Evolutionary conservation across 768 basidiomycete genomes (phyloP).

Genomic region (Tricholoma terreum): DNA sequence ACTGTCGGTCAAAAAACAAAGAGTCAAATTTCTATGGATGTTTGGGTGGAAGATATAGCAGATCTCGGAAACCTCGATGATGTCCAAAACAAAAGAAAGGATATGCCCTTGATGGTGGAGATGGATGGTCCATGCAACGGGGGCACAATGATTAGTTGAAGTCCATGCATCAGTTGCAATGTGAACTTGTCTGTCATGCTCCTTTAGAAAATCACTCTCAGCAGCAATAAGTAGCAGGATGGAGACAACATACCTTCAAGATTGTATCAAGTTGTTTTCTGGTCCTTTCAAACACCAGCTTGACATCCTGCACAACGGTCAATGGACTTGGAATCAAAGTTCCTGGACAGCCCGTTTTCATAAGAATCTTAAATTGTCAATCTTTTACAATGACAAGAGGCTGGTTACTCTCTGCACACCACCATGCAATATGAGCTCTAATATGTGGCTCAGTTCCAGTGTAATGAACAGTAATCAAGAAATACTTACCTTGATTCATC

Average conservation of each 20-base stretch:
- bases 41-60: not conserved
- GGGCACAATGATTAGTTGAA: too few relatives aligned
- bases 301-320: not conserved
- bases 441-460: not conserved
- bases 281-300: not conserved
- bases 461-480: not conserved
- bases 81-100: conserved; percentile 30
- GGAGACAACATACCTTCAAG: not conserved
- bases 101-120: conserved; percentile 22
- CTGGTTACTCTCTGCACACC: not conserved
- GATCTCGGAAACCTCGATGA: conserved; percentile 27
- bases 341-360: not conserved
- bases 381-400: not conserved
- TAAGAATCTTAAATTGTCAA: not conserved
- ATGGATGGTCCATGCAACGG: too few relatives aligned
- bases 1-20: conserved; percentile 5
- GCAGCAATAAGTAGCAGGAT: not conserved
- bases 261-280: not conserved
- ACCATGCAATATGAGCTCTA: not conserved
- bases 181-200: conserved; percentile 24
- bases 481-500: not conserved
- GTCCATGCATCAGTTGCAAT: conserved; percentile 20
- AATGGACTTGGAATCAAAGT: not conserved
- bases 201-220: conserved; percentile 14
- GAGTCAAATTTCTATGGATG: not conserved